phyloP scores from a whole-genome alignment of 768 basidiomycete genomes.

The Pisolithus marmoratus region DNA sequence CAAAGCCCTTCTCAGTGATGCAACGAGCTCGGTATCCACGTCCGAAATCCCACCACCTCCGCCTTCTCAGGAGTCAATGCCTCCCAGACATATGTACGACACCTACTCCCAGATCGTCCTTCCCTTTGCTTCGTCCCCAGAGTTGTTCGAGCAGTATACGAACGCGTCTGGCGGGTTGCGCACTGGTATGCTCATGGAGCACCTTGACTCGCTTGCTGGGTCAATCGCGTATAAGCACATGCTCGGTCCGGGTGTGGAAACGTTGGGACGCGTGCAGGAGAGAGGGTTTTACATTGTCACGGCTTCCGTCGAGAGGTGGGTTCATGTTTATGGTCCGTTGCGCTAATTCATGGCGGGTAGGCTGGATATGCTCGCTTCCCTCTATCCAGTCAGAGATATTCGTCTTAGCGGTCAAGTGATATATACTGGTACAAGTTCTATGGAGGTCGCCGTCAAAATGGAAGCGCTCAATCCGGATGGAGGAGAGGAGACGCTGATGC shows the following conservation, averaged over 20 bases:
- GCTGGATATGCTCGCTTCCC: conserved; percentile 59
- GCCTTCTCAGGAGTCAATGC: conserved; percentile 20
- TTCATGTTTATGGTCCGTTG: not conserved
- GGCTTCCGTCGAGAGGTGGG: conserved; percentile 71
- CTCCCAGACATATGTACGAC: conserved; percentile 59
- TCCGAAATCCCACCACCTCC: conserved; percentile 11
- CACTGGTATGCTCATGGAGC: conserved; percentile 70
- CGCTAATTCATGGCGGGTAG: conserved; percentile 25
- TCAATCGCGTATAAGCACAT: conserved; percentile 82
- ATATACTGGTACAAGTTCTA: conserved; percentile 68
- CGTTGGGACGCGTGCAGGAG: conserved; percentile 49
- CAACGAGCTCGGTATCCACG: conserved; percentile 19
- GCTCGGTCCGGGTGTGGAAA: conserved; percentile 57
- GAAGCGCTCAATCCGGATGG: conserved; percentile 49
- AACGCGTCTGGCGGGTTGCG: conserved; percentile 69
- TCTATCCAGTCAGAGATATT: conserved; percentile 60
- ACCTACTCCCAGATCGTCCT: conserved; percentile 64
- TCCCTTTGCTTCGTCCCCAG: conserved; percentile 55
- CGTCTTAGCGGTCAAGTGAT: conserved; percentile 78
- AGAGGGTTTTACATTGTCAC: conserved; percentile 80
- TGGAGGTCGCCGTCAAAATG: conserved; percentile 87
- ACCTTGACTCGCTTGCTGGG: conserved; percentile 80
- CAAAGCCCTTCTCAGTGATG: conserved; percentile 42
- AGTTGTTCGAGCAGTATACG: conserved; percentile 61
- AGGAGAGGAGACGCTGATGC: conserved; percentile 51